These are phyloP conservation scores for Phaeotremella skinneri DNA, from an alignment of 768 basidiomycete species.

Conservation along the genomic window DNA sequence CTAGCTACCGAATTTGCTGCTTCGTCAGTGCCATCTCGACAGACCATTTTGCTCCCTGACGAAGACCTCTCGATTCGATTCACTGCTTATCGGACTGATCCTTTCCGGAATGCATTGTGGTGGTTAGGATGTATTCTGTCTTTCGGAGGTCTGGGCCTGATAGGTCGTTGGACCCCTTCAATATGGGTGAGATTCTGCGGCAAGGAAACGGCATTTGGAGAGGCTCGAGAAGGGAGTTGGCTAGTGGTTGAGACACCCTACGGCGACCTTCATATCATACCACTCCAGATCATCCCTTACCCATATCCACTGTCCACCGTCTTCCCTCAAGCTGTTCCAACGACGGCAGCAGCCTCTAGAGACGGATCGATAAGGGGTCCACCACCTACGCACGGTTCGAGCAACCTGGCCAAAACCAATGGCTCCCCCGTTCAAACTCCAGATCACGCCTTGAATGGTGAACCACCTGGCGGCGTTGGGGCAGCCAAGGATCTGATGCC, in stretches of 20 bases:
- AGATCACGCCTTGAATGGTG: constrained; percentile 24
- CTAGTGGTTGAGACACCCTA: constrained; percentile 87
- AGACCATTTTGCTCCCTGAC: constrained; percentile 79
- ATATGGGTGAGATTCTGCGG: constrained; percentile 88
- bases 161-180: constrained; percentile 91
- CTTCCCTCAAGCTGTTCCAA: constrained; percentile 58
- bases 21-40: constrained; percentile 55
- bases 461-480: constrained; percentile 35
- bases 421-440: constrained; percentile 16
- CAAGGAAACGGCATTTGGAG: constrained; percentile 73
- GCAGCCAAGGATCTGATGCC: constrained; percentile 50
- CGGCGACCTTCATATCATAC: constrained; percentile 75
- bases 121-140: constrained; percentile 64
- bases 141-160: constrained; percentile 69
- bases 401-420: constrained; percentile 1
- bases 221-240: constrained; percentile 61
- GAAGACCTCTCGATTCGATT: constrained; percentile 87
- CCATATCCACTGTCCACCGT: constrained; percentile 76
- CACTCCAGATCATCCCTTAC: constrained; percentile 66
- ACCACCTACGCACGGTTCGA: background rate
- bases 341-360: constrained; percentile 18
- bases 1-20: constrained; percentile 42
- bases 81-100: constrained; percentile 72
- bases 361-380: constrained; percentile 23
- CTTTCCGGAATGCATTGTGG: constrained; percentile 69